Conservation (phyloP, 768 basidiomycete species). For the Macrolepiota fuliginosa region DNA sequence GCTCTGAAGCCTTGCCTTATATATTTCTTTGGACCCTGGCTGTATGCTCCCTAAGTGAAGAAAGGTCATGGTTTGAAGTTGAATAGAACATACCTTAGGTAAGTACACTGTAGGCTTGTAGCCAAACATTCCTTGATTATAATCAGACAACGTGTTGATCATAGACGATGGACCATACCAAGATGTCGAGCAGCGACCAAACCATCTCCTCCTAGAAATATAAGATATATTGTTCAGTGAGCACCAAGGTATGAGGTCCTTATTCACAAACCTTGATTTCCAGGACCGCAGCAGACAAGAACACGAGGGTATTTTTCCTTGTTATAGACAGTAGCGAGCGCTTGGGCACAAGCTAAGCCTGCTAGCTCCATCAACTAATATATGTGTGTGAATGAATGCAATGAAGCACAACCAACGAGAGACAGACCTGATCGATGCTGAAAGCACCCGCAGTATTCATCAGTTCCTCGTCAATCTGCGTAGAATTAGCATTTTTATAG, state of each 20-base stretch:
- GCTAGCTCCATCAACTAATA: slow-evolving; percentile 92
- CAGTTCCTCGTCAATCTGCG: slow-evolving; percentile 89
- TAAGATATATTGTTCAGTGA: background rate
- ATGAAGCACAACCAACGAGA: background rate
- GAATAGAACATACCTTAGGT: slow-evolving; percentile 69
- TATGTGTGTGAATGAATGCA: background rate
- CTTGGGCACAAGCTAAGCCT: slow-evolving; percentile 90
- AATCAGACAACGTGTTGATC: background rate
- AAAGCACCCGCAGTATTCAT: slow-evolving; percentile 90
- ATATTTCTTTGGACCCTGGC: slow-evolving; percentile 93
- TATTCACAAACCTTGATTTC: slow-evolving; percentile 70
- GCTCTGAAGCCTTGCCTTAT: slow-evolving; percentile 49
- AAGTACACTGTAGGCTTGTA: slow-evolving; percentile 88
- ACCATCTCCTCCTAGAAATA: slow-evolving; percentile 76
- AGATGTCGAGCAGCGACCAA: slow-evolving; percentile 95
- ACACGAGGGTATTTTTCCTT: slow-evolving; percentile 70
- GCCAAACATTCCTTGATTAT: slow-evolving; percentile 76
- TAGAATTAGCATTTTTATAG: background rate
- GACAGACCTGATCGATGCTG: slow-evolving; percentile 82
- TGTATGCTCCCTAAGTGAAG: slow-evolving; percentile 24
- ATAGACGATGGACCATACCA: slow-evolving; percentile 39
- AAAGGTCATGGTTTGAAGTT: background rate
- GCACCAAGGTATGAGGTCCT: background rate
- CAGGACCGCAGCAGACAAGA: slow-evolving; percentile 95
- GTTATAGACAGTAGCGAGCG: slow-evolving; percentile 74